Evolutionary conservation across 495 filamentous ascomycete species (phyloP), one percentile per base, ranked within the genome.

Genomic region (Talaromyces thailandensis): DNA sequence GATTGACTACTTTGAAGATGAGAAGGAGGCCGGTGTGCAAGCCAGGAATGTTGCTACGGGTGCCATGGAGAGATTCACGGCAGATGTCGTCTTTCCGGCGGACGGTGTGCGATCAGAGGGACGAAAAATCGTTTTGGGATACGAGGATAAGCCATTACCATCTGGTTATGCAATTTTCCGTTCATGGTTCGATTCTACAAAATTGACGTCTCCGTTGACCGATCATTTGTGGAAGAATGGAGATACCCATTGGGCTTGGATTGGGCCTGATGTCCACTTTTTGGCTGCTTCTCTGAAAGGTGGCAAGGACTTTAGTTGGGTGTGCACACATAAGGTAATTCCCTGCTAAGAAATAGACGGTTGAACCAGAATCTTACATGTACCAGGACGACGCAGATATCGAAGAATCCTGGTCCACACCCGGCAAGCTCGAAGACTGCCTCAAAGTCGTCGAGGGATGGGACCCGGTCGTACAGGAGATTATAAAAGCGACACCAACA

Each of bases 241-340:
- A n/a, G 86, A 88, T 63, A 81, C 81, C 0, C 84, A 85, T 64
- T 75, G 81, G 25, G 83, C 79, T 2, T 86, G 79, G 79, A 81
- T 85, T 51, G 84, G 86, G 0, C 83, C 80, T 2, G 83, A 88
- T 60, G 81, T 87, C 25, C 86, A 88, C 70, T 86, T 87, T 69
- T 75, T 88, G 55, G 82, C 82, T 25, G 80, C 79, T 9, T 82
- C 78, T 5, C 78, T 86, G 67, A 86, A 87, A 71, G 77, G 78
- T 60, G 85, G 86, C 0, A 76, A 76, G 28, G 86, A 89, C 63
- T 84, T 87, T 48, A 86, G 84, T 62, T 90, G 86, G 87, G 87
- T 88, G 16, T 81, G 86, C 40, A 89, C 87, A 8, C 86, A 89
- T 65, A 80, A 79, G 59, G 68, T 66, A 5, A 1, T 48, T 9